phyloP scores from a whole-genome alignment of 2,329 filamentous ascomycete species.

The Diplodia mutila region DNA sequence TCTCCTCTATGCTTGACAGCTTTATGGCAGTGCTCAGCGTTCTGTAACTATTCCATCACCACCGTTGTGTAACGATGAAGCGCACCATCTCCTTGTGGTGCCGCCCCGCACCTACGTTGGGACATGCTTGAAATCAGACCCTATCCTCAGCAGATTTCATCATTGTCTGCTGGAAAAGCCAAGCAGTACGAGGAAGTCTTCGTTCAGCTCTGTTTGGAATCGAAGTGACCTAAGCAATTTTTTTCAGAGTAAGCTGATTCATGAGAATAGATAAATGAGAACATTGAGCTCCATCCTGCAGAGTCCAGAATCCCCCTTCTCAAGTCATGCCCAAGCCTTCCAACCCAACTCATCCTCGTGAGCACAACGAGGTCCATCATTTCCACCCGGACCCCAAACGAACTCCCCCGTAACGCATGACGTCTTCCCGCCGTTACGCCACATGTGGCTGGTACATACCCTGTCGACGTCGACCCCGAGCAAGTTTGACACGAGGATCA shows the following conservation, averaged over 20 bases:
- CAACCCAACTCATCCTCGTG: background rate
- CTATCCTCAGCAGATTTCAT: background rate
- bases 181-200: background rate
- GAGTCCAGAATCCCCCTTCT: background rate
- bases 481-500: background rate
- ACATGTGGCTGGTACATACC: background rate
- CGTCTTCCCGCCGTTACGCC: background rate
- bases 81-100: background rate
- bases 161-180: background rate
- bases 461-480: background rate
- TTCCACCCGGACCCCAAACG: background rate
- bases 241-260: background rate
- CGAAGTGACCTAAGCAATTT: background rate
- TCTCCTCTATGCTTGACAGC: background rate
- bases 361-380: background rate
- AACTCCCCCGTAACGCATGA: background rate
- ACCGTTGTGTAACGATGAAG: background rate
- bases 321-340: background rate
- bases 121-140: background rate
- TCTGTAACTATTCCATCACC: background rate
- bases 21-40: background rate
- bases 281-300: too few relatives aligned
- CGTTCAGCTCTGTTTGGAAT: background rate
- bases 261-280: background rate
- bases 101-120: background rate